Conservation (phyloP, 768 basidiomycete species). For the Crepidotus variabilis region DNA sequence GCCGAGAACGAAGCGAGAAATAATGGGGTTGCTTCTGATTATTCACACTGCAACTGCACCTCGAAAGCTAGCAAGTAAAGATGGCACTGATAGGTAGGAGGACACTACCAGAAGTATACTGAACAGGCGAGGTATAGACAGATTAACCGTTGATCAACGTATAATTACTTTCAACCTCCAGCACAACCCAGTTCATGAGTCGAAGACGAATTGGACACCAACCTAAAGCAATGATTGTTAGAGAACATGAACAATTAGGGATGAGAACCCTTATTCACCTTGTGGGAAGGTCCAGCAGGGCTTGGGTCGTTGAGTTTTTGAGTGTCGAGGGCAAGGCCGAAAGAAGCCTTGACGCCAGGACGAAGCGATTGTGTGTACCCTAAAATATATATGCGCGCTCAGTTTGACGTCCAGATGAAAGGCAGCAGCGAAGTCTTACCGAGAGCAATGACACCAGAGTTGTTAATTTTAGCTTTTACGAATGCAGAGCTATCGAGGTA, state of each 20-base stretch:
- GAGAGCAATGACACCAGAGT: slow-evolving; percentile 84
- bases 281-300: slow-evolving; percentile 70
- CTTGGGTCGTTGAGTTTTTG: slow-evolving; percentile 78
- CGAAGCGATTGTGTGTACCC: slow-evolving; percentile 93
- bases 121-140: background rate
- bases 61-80: too few species aligned
- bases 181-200: slow-evolving; percentile 47
- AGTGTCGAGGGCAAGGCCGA: slow-evolving; percentile 95
- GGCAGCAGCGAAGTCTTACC: slow-evolving; percentile 35
- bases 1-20: too few species aligned
- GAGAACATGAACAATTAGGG: background rate
- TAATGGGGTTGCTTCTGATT: too few species aligned
- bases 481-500: slow-evolving; percentile 87
- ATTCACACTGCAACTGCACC: too few species aligned
- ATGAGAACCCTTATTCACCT: slow-evolving; percentile 35
- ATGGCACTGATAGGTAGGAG: too few species aligned
- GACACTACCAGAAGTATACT: background rate
- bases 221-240: slow-evolving; percentile 35
- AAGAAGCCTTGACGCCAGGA: slow-evolving; percentile 87
- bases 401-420: background rate
- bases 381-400: slow-evolving; percentile 17
- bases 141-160: slow-evolving; percentile 15
- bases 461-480: slow-evolving; percentile 99
- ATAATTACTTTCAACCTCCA: slow-evolving; percentile 31
- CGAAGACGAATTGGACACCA: slow-evolving; percentile 72